Conservation (phyloP, 2,329 filamentous ascomycete genomes). For the Chaetomium strumarium region DNA sequence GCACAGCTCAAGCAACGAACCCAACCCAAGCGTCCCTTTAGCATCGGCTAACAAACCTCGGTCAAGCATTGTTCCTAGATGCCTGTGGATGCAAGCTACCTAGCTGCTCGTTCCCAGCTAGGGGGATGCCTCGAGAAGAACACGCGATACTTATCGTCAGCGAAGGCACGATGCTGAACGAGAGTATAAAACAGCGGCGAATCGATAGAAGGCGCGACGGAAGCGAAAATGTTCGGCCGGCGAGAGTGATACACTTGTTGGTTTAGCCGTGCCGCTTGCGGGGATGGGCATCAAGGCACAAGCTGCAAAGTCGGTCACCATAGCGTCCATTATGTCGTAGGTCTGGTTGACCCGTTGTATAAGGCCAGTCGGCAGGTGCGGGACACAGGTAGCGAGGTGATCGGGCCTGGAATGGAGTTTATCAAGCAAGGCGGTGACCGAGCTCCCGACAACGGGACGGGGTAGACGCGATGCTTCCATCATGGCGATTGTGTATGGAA, state of each 20-base stretch:
- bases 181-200: not conserved
- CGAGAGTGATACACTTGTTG: not conserved
- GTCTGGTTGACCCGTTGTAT: not conserved
- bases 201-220: not conserved
- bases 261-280: not conserved
- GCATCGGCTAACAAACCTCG: not conserved
- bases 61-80: not conserved
- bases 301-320: not conserved
- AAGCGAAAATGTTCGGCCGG: not conserved
- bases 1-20: no score
- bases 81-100: not conserved
- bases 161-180: not conserved
- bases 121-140: not conserved
- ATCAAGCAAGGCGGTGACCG: not conserved
- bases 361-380: not conserved
- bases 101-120: not conserved
- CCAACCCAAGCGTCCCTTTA: not conserved
- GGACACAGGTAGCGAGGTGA: not conserved
- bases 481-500: not conserved
- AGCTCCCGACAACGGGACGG: not conserved
- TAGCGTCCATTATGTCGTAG: not conserved
- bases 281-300: not conserved
- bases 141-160: not conserved
- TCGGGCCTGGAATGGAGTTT: not conserved
- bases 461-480: not conserved